Base-by-base conservation (phyloP, 108 stramenopile genomes). In the Stephanodiscus triporus region DNA sequence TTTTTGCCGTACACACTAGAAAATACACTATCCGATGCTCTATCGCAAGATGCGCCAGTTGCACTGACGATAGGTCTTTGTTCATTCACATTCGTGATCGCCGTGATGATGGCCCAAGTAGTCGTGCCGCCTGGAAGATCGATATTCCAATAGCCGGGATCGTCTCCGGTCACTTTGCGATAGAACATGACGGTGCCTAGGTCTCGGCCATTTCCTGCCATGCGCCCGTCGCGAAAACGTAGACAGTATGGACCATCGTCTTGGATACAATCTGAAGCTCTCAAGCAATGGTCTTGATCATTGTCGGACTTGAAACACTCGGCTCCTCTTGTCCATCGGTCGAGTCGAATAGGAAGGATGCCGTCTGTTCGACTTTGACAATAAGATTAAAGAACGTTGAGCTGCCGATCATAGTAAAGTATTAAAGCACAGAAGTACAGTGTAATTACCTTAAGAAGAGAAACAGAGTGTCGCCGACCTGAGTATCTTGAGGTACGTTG, bases 271-370 rank as follows among this genome's bases (percentile, higher is more conserved):
- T 81, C 30, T 0, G 30, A 61, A n/a, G 68, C 73, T 70, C 68
- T 43, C 40, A 74, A 23, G 63, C 80, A 81, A 26, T 37, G 47
- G 4, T 59, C 48, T 66, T 81, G 80, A 2, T 34, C 37, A 36
- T 81, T 81, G 62, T 23, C 26, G 9, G 67, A 63, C 68, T 81
- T 81, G 73, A 81, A 74, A 22, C 80, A 81, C 26, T 69, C 80
- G 0, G 80, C 73, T 2, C 68, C 73, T 70, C 80, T 55, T 0
- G 26, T 65, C 80, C 80, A 81, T 1, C 27, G 29, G 24, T 68
- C 63, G 17, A 81, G 27, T 2, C 36, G 11, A 1, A 81, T 51
- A 19, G 80, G 80, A 14, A 81, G 69, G 10, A 70, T 11, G 9
- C 72, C 68, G 40, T 74, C 80, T 11, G 80, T 74, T 19, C 72